Conservation (phyloP, 1,139 yeast genomes). For the Geotrichum klebahnii region DNA sequence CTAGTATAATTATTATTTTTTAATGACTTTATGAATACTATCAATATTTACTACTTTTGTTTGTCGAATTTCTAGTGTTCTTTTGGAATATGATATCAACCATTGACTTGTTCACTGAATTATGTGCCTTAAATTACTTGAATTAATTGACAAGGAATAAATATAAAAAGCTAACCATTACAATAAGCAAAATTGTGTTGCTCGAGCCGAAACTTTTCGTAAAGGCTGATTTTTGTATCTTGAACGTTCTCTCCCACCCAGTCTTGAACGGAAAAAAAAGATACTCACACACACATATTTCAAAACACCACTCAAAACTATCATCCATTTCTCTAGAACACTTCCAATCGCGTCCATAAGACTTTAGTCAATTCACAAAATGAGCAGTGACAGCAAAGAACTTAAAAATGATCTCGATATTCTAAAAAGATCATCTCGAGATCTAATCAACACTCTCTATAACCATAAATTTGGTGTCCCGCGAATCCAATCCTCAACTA, state of each 20-base stretch:
- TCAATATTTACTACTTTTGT: neutral
- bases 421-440: constrained; percentile 4
- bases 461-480: constrained; percentile 7
- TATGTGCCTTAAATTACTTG: too few species aligned
- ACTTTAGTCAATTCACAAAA: too few species aligned
- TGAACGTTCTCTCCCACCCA: neutral
- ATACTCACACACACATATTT: neutral
- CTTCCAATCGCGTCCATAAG: too few species aligned
- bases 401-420: neutral
- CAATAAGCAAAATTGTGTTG: too few species aligned
- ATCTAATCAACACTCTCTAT: neutral
- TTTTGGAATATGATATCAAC: too few species aligned
- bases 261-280: neutral
- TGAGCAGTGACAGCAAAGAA: neutral
- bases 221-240: too few species aligned
- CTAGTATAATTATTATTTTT: neutral
- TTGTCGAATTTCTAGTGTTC: neutral
- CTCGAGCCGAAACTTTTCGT: neutral
- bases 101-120: too few species aligned
- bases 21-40: constrained; percentile 5
- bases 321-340: too few species aligned
- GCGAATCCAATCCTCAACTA: neutral
- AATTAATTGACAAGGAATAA: too few species aligned
- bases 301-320: too few species aligned
- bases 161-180: too few species aligned